phyloP scores from a whole-genome alignment of 257 asterid genomes.

The Thymus quinquecostatus region DNA sequence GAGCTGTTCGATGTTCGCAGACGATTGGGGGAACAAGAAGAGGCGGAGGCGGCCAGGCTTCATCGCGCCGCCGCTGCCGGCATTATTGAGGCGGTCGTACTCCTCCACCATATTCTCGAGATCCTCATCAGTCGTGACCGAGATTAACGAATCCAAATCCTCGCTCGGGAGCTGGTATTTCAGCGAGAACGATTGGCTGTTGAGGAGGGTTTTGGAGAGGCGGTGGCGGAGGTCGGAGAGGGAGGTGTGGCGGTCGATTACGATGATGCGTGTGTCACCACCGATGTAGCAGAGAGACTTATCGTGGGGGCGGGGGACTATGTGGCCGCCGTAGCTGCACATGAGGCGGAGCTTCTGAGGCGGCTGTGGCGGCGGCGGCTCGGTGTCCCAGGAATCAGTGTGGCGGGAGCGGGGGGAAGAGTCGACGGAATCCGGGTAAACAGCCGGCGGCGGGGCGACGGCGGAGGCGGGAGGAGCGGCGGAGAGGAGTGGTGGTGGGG shows the following conservation, averaged over 20 bases:
- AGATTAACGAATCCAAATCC: slow-evolving; percentile 85
- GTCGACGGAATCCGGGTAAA: slow-evolving; percentile 52
- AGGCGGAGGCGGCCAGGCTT: slow-evolving; percentile 69
- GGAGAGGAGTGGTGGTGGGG: slow-evolving; percentile 50
- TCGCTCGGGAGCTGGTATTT: slow-evolving; percentile 89
- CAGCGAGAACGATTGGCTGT: slow-evolving; percentile 54
- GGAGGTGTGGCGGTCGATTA: slow-evolving; percentile 65
- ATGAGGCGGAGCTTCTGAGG: slow-evolving; percentile 75
- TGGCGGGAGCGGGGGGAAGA: slow-evolving; percentile 74
- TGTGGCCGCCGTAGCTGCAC: slow-evolving; percentile 97
- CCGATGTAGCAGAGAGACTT: slow-evolving; percentile 86
- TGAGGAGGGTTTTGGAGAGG: slow-evolving; percentile 73
- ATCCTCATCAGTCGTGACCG: slow-evolving; percentile 85
- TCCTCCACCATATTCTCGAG: slow-evolving; percentile 93
- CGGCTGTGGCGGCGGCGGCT: slow-evolving; percentile 41
- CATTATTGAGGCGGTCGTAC: slow-evolving; percentile 64
- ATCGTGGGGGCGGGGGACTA: slow-evolving; percentile 94
- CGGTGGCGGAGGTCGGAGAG: slow-evolving; percentile 67
- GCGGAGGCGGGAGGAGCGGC: slow-evolving; percentile 40
- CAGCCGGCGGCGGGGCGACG: slow-evolving; percentile 34
- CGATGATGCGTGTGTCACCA: slow-evolving; percentile 89
- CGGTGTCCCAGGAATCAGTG: slow-evolving; percentile 70
- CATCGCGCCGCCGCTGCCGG: slow-evolving; percentile 25
- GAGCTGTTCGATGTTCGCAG: slow-evolving; percentile 47
- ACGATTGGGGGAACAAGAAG: slow-evolving; percentile 46